Base-by-base conservation (phyloP, 495 filamentous ascomycete species). In the Podospora bellae-mahoneyi region DNA sequence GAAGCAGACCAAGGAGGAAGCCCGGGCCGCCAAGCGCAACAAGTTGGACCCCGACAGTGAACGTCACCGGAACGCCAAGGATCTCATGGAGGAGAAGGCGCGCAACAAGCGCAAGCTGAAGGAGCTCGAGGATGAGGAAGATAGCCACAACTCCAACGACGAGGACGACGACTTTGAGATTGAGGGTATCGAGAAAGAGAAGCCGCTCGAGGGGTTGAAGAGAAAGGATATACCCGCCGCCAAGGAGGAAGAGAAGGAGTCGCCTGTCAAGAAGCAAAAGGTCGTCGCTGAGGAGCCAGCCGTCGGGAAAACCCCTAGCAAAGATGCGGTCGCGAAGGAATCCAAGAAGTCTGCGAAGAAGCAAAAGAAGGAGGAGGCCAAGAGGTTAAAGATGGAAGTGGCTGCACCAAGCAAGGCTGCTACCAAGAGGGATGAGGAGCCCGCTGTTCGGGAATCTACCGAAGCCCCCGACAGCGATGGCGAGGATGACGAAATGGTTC, bases 1-100 rank as follows among this genome's bases (percentile, higher is more conserved):
- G 78, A 95, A 94, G 78, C 91, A 94, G 79, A 91, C 90, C 60
- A 95, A 94, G 78, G 90, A 91, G 73, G 84, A 94, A 77, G 89
- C 89, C 65, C 88, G 87, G 60, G 87, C 88, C 60, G 91, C 92
- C 7, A 90, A 90, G 78, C 80, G 84, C 77, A 92, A 91, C 54
- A 97, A 96, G 79, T 85, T 97, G 16, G 90, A 96, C 66, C 93
- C 93, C 32, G 92, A 94, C 66, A 88, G 88, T 67, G 87, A 86
- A 55, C 74, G 82, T 55, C 80, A 84, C 70, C 90, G 90, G 76
- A 91, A 85, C 66, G 91, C 90, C 61, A 93, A 94, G 77, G 93
- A 97, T 72, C 86, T 96, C 53, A 87, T 93, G 84, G 91, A 94
- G 60, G 90, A 93, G 77, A 88, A 88, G 60, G 90, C 89, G n/a